phyloP scores from a whole-genome alignment of 768 basidiomycete genomes.

The Fomitopsis serialis region DNA sequence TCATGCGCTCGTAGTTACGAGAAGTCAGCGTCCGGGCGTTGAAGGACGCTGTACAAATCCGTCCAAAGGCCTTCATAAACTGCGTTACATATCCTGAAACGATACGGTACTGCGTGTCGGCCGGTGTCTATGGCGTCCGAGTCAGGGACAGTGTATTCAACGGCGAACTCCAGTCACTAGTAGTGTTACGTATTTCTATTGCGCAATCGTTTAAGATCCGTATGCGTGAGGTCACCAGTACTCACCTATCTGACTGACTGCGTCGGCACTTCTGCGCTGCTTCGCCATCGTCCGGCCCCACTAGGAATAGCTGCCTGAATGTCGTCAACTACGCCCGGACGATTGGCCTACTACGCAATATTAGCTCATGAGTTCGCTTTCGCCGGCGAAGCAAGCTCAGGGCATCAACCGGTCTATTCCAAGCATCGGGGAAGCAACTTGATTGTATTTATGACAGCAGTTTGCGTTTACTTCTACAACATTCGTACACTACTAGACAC shows the following conservation, averaged over 20 bases:
- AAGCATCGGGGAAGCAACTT: background rate
- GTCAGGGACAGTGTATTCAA: background rate
- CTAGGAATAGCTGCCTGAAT: background rate
- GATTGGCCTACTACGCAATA: background rate
- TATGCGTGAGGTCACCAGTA: background rate
- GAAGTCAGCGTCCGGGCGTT: too few relatives aligned
- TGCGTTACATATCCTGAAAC: too few relatives aligned
- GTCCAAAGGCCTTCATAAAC: too few relatives aligned
- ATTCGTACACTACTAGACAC: slow-evolving; percentile 10
- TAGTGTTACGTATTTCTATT: background rate
- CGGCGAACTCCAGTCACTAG: background rate
- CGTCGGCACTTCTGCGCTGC: background rate
- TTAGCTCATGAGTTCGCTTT: background rate
- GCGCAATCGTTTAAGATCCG: background rate
- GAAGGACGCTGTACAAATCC: too few relatives aligned
- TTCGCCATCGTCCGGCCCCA: background rate
- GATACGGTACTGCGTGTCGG: too few relatives aligned
- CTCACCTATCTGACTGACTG: background rate
- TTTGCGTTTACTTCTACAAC: slow-evolving; percentile 9
- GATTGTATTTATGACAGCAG: slow-evolving; percentile 8
- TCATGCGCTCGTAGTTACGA: too few relatives aligned
- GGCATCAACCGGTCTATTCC: background rate
- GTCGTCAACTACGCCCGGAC: too few relatives aligned
- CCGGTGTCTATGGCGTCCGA: too few relatives aligned
- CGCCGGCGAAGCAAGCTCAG: background rate